phyloP scores from a whole-genome alignment of 305 asterid species.

The Salvia sclarea region DNA sequence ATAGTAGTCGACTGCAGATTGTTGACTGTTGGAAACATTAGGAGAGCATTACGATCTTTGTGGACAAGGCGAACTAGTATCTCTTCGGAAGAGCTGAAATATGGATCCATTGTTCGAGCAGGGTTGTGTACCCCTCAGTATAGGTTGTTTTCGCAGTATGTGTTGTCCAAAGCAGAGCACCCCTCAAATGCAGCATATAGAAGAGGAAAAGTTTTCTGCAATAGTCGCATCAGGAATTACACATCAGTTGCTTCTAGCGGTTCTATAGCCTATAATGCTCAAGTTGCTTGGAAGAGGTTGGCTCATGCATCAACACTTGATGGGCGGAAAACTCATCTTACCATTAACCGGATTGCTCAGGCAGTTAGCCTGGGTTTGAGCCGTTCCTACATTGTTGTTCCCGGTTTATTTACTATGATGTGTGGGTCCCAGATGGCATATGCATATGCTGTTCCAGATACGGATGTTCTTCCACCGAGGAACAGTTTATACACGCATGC shows the following conservation, averaged over 20 bases:
- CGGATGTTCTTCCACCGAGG: slow-evolving; percentile 48
- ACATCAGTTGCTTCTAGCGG: slow-evolving; percentile 42
- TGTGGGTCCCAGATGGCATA: slow-evolving; percentile 55
- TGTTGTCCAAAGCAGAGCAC: slow-evolving; percentile 37
- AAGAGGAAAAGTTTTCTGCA: slow-evolving; percentile 35
- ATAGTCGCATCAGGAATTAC: slow-evolving; percentile 38
- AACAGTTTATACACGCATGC: slow-evolving; percentile 58
- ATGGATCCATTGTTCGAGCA: slow-evolving; percentile 45
- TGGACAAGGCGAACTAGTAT: slow-evolving; percentile 29
- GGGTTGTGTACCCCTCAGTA: slow-evolving; percentile 45
- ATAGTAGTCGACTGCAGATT: slow-evolving; percentile 51
- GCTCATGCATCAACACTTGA: slow-evolving; percentile 34
- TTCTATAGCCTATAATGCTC: slow-evolving; percentile 47
- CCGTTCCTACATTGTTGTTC: slow-evolving; percentile 65
- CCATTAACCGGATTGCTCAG: slow-evolving; percentile 62
- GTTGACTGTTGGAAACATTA: slow-evolving; percentile 45
- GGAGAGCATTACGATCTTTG: slow-evolving; percentile 42
- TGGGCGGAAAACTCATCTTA: slow-evolving; percentile 32
- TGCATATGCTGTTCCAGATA: slow-evolving; percentile 53
- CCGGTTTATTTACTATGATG: slow-evolving; percentile 64
- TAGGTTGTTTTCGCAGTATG: slow-evolving; percentile 47
- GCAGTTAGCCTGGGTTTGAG: slow-evolving; percentile 79
- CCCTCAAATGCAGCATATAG: slow-evolving; percentile 33
- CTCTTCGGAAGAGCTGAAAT: slow-evolving; percentile 38
- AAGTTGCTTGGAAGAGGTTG: slow-evolving; percentile 63